phyloP scores from a whole-genome alignment of 805 yeast genomes.

The Candida broadrunensis region DNA sequence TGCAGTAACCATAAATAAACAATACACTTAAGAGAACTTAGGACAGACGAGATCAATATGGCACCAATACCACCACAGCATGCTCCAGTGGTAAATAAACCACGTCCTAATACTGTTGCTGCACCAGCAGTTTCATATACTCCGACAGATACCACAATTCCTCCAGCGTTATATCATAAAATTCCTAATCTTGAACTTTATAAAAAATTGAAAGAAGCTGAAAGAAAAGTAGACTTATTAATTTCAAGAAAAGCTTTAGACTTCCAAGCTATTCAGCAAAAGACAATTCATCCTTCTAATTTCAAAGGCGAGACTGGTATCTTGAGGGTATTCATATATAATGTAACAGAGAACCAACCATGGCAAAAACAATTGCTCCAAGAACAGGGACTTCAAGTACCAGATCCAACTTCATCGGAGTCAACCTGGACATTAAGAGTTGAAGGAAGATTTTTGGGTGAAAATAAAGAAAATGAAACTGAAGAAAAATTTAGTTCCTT shows the following conservation, averaged over 20 bases:
- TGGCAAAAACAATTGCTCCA: constrained; percentile 54
- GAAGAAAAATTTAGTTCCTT: constrained; percentile 65
- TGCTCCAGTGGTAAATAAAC: constrained; percentile 20
- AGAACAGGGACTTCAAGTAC: constrained; percentile 13
- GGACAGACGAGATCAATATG: too few relatives aligned
- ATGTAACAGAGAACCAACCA: constrained; percentile 80
- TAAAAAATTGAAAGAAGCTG: constrained; percentile 74
- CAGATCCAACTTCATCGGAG: constrained; percentile 22
- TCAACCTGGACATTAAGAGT: constrained; percentile 82
- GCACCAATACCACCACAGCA: constrained; percentile 8
- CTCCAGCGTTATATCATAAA: constrained; percentile 32
- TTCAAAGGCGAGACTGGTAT: constrained; percentile 49
- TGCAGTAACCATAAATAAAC: too few relatives aligned
- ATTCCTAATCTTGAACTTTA: constrained; percentile 74
- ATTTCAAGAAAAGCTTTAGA: constrained; percentile 83
- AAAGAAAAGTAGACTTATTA: constrained; percentile 73
- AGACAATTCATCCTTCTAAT: constrained; percentile 35
- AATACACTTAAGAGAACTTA: too few relatives aligned
- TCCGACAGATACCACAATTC: constrained; percentile 41
- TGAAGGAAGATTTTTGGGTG: constrained; percentile 76
- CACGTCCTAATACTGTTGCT: constrained; percentile 30
- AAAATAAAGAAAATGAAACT: constrained; percentile 19
- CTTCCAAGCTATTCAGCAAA: constrained; percentile 62
- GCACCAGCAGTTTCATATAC: constrained; percentile 39
- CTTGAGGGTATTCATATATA: constrained; percentile 78